Evolutionary conservation across 192 early-diverging fungal genomes (phyloP).

Genomic region (Mortierella hygrophila): DNA sequence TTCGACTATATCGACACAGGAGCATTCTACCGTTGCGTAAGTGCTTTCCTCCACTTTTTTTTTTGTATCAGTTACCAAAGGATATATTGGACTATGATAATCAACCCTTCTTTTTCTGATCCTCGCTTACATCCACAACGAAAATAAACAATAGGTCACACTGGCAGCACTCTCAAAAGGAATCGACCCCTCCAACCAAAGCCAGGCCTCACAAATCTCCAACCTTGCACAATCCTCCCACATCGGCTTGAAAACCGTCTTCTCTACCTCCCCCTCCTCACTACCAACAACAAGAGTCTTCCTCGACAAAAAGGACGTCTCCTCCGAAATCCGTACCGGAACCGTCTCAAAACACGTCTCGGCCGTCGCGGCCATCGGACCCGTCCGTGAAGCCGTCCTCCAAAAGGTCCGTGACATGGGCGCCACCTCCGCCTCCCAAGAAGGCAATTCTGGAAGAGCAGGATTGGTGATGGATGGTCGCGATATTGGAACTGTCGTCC

Average conservation of each 20-base stretch:
- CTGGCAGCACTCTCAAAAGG: slow-evolving; percentile 49
- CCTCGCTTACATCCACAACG: too few species aligned
- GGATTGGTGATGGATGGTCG: slow-evolving; percentile 91
- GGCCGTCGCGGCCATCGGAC: slow-evolving; percentile 69
- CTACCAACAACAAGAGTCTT: slow-evolving; percentile 41
- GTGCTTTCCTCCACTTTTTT: not conserved
- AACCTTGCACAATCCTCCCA: slow-evolving; percentile 35
- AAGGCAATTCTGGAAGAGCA: not conserved
- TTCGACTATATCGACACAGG: slow-evolving; percentile 86
- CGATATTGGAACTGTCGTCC: slow-evolving; percentile 82
- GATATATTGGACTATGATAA: too few species aligned
- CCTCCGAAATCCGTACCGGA: slow-evolving; percentile 68
- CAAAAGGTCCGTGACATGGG: slow-evolving; percentile 70
- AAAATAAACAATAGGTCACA: slow-evolving; percentile 46
- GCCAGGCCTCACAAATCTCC: slow-evolving; percentile 42
- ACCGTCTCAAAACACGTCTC: slow-evolving; percentile 70
- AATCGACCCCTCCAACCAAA: slow-evolving; percentile 54
- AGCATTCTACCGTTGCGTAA: slow-evolving; percentile 71
- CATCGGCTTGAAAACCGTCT: slow-evolving; percentile 13
- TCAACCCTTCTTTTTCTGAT: not conserved
- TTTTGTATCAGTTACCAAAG: not conserved
- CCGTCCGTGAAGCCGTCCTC: slow-evolving; percentile 66
- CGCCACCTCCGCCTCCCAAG: not conserved
- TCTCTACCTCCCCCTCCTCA: not conserved
- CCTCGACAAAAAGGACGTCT: slow-evolving; percentile 76